phyloP scores from a whole-genome alignment of 2,329 filamentous ascomycete species.

The Rhinocladiella similis region DNA sequence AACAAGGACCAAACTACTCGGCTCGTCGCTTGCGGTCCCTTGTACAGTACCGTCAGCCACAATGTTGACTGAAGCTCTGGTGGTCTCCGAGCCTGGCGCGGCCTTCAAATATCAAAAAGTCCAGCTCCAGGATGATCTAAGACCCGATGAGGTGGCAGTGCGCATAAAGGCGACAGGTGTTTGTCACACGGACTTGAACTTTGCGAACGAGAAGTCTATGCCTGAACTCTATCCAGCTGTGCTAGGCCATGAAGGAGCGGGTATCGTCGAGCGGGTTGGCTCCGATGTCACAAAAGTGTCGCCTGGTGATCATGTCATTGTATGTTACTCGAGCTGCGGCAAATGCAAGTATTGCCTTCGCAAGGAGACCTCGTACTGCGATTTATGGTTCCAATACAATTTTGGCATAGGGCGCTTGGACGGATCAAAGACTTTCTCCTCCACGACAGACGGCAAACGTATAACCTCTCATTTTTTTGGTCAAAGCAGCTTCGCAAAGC shows the following conservation, averaged over 20 bases:
- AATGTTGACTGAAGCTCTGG: conserved; percentile 60
- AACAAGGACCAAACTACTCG: too few relatives aligned
- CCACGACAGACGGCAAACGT: conserved; percentile 7
- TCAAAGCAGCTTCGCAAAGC: conserved; percentile 33
- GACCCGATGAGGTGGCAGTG: conserved; percentile 84
- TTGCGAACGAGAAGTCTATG: conserved; percentile 24
- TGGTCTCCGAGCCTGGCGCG: conserved; percentile 76
- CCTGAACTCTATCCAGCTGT: conserved; percentile 63
- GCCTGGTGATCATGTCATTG: conserved; percentile 85
- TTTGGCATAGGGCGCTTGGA: conserved; percentile 27
- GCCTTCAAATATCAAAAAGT: conserved; percentile 60
- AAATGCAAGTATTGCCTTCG: conserved; percentile 28
- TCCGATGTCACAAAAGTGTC: conserved; percentile 65
- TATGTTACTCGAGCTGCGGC: conserved; percentile 27
- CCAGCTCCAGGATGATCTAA: conserved; percentile 66
- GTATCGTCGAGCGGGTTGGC: conserved; percentile 55
- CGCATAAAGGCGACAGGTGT: conserved; percentile 88
- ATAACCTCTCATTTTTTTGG: conserved; percentile 32
- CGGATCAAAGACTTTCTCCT: conserved; percentile 25
- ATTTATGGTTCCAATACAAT: conserved; percentile 30
- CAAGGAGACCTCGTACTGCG: conserved; percentile 28
- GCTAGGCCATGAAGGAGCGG: conserved; percentile 56
- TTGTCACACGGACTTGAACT: conserved; percentile 79
- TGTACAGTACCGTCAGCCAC: not conserved
- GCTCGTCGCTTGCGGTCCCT: too few relatives aligned